phyloP scores from a whole-genome alignment of 2,329 filamentous ascomycete species.

The Talaromyces verruculosus region DNA sequence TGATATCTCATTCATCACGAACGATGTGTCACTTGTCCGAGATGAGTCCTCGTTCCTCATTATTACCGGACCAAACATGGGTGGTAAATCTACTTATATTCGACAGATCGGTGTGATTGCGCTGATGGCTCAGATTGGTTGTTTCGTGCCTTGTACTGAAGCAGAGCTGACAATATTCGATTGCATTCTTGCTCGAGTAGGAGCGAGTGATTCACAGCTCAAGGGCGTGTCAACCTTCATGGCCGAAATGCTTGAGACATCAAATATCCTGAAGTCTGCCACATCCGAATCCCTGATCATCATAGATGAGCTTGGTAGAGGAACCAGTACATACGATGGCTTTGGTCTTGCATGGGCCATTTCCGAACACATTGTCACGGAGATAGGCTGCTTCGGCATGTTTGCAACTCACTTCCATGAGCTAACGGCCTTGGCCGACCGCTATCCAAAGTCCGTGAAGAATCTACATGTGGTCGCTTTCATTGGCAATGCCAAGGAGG shows the following conservation, averaged over 20 bases:
- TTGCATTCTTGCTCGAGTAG: slow-evolving; percentile 91
- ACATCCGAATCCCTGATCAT: slow-evolving; percentile 96
- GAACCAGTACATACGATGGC: slow-evolving; percentile 96
- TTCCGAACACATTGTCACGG: slow-evolving; percentile 92
- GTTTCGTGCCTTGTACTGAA: slow-evolving; percentile 87
- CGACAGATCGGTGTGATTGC: slow-evolving; percentile 96
- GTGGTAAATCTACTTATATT: slow-evolving; percentile 97
- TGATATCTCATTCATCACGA: slow-evolving; percentile 97
- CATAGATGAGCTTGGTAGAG: slow-evolving; percentile 94
- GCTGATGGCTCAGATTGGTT: slow-evolving; percentile 94
- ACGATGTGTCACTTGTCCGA: slow-evolving; percentile 80
- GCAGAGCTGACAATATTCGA: slow-evolving; percentile 96
- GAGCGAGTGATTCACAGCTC: slow-evolving; percentile 92
- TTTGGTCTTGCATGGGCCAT: slow-evolving; percentile 99
- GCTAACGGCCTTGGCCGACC: slow-evolving; percentile 83
- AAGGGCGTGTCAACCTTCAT: slow-evolving; percentile 99
- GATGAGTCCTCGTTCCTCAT: slow-evolving; percentile 86
- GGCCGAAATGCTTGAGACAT: slow-evolving; percentile 99
- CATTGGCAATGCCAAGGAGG: slow-evolving; percentile 61
- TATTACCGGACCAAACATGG: slow-evolving; percentile 98
- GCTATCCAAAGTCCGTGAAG: slow-evolving; percentile 75
- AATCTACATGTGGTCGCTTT: slow-evolving; percentile 97
- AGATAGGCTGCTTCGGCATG: slow-evolving; percentile 90
- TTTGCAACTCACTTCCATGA: slow-evolving; percentile 99
- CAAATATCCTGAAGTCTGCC: slow-evolving; percentile 96